These are phyloP conservation scores for Leccinum obscurum DNA, from an alignment of 768 basidiomycete species.

Conservation along the genomic window DNA sequence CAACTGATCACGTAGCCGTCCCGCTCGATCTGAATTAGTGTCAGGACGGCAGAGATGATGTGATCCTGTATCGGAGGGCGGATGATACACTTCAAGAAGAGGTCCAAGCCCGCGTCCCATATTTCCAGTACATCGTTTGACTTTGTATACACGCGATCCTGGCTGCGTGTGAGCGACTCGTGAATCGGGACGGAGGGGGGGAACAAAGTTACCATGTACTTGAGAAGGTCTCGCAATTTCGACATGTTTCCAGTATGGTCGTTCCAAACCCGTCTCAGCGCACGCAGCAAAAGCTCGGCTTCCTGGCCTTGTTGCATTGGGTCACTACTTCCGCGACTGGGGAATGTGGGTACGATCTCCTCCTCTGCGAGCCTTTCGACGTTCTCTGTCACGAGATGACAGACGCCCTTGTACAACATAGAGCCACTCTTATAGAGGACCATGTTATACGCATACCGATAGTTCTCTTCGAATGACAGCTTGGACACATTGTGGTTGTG, in stretches of 20 bases:
- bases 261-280: slow-evolving; percentile 85
- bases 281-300: slow-evolving; percentile 82
- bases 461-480: slow-evolving; percentile 91
- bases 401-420: slow-evolving; percentile 84
- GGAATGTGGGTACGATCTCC: slow-evolving; percentile 81
- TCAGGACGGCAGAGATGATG: slow-evolving; percentile 77
- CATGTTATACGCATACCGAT: slow-evolving; percentile 93
- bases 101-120: slow-evolving; percentile 74
- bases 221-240: slow-evolving; percentile 85
- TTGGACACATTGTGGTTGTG: slow-evolving; percentile 90
- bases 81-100: slow-evolving; percentile 85
- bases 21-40: slow-evolving; percentile 87
- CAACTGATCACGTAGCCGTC: slow-evolving; percentile 89
- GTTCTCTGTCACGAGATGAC: slow-evolving; percentile 75
- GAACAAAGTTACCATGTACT: slow-evolving; percentile 80
- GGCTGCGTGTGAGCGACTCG: slow-evolving; percentile 17
- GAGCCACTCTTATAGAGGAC: slow-evolving; percentile 85
- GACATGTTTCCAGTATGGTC: slow-evolving; percentile 89
- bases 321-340: slow-evolving; percentile 65
- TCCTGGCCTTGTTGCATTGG: slow-evolving; percentile 76
- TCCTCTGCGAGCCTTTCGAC: slow-evolving; percentile 75
- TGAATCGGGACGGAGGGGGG: background rate
- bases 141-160: slow-evolving; percentile 92
- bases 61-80: slow-evolving; percentile 80
- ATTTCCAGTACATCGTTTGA: slow-evolving; percentile 75